A percentile compares a stretch with the other conserved stretches of the same genome.
Conservation (phyloP, 1,139 yeast species). For the Geotrichum bryndzae region DNA sequence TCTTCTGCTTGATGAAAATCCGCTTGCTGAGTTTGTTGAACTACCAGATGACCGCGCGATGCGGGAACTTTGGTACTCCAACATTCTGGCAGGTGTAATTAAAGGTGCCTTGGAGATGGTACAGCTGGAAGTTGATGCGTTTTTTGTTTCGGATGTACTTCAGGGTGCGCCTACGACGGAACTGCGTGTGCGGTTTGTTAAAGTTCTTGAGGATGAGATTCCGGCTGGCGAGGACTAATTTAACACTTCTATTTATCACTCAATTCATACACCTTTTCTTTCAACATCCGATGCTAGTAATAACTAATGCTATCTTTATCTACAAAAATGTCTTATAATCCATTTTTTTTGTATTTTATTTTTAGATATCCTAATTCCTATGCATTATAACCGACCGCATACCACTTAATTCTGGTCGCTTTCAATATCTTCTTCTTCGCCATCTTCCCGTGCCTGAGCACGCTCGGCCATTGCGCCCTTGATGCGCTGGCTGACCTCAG, state of each 20-base stretch:
- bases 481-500: constrained; percentile 29
- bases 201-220: constrained; percentile 81
- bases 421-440: constrained; percentile 9
- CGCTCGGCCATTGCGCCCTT: constrained; percentile 29
- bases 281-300: background rate
- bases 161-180: constrained; percentile 84
- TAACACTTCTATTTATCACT: background rate
- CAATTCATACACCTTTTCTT: background rate
- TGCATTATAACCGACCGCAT: background rate
- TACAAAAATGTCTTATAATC: background rate
- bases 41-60: constrained; percentile 70
- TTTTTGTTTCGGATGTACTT: constrained; percentile 70
- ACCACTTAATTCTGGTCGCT: constrained; percentile 3
- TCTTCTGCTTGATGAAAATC: constrained; percentile 73
- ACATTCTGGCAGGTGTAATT: constrained; percentile 81
- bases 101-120: constrained; percentile 95
- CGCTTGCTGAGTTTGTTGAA: constrained; percentile 92
- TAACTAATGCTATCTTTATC: background rate
- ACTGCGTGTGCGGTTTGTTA: constrained; percentile 62
- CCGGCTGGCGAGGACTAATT: constrained; percentile 90
- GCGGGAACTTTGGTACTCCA: constrained; percentile 85
- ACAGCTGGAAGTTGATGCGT: constrained; percentile 82
- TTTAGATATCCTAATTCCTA: background rate
- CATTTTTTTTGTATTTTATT: background rate
- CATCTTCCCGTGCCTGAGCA: constrained; percentile 16